These are phyloP conservation scores for Boletus albobrunnescens DNA, from an alignment of 1,284 basidiomycete species.

Conservation along the genomic window DNA sequence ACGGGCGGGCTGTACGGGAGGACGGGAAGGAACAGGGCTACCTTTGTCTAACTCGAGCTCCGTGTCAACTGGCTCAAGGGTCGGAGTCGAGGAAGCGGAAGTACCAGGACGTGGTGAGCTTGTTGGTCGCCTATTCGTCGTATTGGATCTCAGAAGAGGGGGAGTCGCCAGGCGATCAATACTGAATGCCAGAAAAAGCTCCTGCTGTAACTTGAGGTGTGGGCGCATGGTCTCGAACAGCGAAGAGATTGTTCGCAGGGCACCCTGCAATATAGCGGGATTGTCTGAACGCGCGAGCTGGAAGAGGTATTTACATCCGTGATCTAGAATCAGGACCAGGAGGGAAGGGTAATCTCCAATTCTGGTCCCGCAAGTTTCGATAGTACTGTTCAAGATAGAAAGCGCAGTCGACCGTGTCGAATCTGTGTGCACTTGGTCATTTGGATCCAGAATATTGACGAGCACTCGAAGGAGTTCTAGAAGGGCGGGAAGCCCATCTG, in stretches of 20 bases:
- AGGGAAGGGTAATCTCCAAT: slow-evolving; percentile 77
- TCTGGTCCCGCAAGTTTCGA: slow-evolving; percentile 79
- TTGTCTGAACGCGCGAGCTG: slow-evolving; percentile 91
- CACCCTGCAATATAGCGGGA: slow-evolving; percentile 70
- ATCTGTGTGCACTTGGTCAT: slow-evolving; percentile 93
- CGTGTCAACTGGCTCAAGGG: slow-evolving; percentile 41
- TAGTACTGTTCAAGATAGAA: slow-evolving; percentile 82
- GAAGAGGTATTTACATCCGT: slow-evolving; percentile 95
- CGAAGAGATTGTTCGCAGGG: slow-evolving; percentile 83
- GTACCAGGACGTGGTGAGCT: slow-evolving; percentile 58
- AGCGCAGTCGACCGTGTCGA: slow-evolving; percentile 91
- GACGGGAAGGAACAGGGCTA: slow-evolving; percentile 50
- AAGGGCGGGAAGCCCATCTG: slow-evolving; percentile 89
- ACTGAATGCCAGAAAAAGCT: slow-evolving; percentile 91
- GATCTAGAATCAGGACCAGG: slow-evolving; percentile 72
- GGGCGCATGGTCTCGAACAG: slow-evolving; percentile 86
- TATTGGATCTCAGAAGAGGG: slow-evolving; percentile 27
- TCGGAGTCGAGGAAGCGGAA: slow-evolving; percentile 44
- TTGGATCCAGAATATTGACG: slow-evolving; percentile 92
- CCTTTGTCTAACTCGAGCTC: slow-evolving; percentile 49
- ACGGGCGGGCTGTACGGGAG: slow-evolving; percentile 70
- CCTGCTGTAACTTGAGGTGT: slow-evolving; percentile 93
- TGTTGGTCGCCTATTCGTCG: slow-evolving; percentile 31
- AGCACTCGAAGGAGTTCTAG: slow-evolving; percentile 92
- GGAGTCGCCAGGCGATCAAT: slow-evolving; percentile 83